These are phyloP conservation scores for Cavenderia fasciculata DNA, from an alignment of 78 protist genomes.

Conservation along the genomic window DNA sequence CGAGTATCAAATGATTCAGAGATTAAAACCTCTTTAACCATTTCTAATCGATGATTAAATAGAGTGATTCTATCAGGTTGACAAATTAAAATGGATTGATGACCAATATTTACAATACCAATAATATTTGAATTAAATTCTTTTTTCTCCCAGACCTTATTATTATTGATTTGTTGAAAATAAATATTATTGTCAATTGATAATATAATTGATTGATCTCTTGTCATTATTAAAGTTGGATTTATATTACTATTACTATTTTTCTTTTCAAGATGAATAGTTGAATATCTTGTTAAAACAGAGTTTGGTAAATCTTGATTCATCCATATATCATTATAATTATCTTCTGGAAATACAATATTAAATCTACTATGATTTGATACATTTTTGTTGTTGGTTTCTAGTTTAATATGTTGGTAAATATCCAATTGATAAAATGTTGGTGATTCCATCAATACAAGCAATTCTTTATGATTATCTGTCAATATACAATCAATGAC, in stretches of 20 bases:
- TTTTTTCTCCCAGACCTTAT: neutral
- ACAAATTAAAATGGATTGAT: too few species aligned
- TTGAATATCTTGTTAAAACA: neutral
- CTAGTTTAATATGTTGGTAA: too few species aligned
- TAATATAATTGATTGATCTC: neutral
- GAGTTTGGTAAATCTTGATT: neutral
- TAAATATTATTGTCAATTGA: slow-evolving; percentile 18
- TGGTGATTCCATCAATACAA: too few species aligned
- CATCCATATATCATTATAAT: slow-evolving; percentile 60
- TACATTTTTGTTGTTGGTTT: neutral
- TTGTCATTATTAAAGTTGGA: neutral
- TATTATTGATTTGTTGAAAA: neutral
- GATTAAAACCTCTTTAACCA: too few species aligned
- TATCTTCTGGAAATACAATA: slow-evolving; percentile 46
- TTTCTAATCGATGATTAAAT: too few species aligned
- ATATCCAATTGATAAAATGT: too few species aligned
- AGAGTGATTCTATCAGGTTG: too few species aligned
- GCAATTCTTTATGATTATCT: neutral
- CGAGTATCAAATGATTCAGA: too few species aligned
- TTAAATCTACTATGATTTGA: neutral
- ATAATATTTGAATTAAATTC: too few species aligned
- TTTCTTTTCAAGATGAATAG: neutral
- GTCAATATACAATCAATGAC: slow-evolving; percentile 4
- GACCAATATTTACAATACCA: too few species aligned
- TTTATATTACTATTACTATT: neutral